Conservation (phyloP, 1,284 basidiomycete genomes). For the Ceratobasidium sp. region DNA sequence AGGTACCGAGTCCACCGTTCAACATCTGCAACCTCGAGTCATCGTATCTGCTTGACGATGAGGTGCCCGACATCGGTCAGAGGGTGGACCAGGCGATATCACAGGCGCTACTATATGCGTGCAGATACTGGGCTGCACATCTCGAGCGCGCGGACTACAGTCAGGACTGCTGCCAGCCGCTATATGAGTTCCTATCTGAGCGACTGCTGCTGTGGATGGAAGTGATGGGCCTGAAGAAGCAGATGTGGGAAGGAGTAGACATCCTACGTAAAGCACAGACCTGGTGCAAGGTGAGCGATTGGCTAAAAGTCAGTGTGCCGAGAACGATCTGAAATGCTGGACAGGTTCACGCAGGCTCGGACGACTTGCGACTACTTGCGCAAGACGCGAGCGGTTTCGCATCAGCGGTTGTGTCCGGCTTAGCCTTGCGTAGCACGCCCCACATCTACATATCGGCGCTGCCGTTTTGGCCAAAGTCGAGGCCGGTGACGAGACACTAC, state of each 20-base stretch:
- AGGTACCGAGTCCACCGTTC: constrained; percentile 1
- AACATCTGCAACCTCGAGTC: constrained; percentile 34
- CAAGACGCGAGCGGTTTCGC: constrained; percentile 42
- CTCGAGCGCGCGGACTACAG: not conserved
- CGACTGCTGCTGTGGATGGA: constrained; percentile 36
- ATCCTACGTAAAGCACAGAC: not conserved
- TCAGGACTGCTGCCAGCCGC: not conserved
- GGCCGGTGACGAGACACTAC: not conserved
- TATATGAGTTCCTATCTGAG: constrained; percentile 15
- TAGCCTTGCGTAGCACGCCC: constrained; percentile 39
- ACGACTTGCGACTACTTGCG: not conserved
- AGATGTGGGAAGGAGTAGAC: not conserved
- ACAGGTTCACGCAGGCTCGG: not conserved
- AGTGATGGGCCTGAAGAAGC: constrained; percentile 18
- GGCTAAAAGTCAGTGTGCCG: not conserved
- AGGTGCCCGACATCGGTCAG: not conserved
- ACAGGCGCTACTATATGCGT: not conserved
- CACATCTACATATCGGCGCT: constrained; percentile 49
- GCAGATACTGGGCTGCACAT: constrained; percentile 17
- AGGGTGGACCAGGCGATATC: not conserved
- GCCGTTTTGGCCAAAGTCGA: constrained; percentile 43
- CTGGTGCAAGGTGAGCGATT: not conserved
- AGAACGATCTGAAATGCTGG: not conserved
- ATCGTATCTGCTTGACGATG: constrained; percentile 13
- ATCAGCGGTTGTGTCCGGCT: constrained; percentile 10